Evolutionary conservation across 371 early-diverging fungal genomes (phyloP), one percentile per base, ranked within the genome.

Genomic region (Zychaea mexicana): DNA sequence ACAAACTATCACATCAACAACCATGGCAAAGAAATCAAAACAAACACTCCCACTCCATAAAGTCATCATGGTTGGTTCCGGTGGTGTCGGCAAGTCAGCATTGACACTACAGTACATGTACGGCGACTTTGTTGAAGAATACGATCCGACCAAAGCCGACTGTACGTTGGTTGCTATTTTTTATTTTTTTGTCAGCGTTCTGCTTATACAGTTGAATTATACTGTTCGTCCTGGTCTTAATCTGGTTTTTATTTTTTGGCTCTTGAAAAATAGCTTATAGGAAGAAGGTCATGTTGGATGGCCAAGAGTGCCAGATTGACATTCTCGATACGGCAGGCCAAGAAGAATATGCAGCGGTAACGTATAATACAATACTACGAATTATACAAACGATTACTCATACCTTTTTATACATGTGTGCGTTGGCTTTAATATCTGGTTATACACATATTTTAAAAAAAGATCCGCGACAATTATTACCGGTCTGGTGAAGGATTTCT

Each of bases 111-210:
- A 93, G 73, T 94, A 88, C 85, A 88, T 94, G 92, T 93, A 93
- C 63, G 92, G 92, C 60, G 93, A 95, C 80, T 95, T 95, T 81
- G 90, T 92, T 59, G 94, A 95, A 78, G 92, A 92, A 74, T 95
- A 95, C 78, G 95, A 95, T 68, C 95, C 95, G 24, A 95, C 95
- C 21, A 94, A 93, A 71, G 95, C 94, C 57, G 95, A 95, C 71
- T 77, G 77, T 77, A 69, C 19, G 21, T 38, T 5, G 26, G 3
- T 12, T 19, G 19, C 38, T 42, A 15, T 42, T 21, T 57, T n/a
- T 7, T 22, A 3, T 22, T 36, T 54, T n/a, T 5, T 22, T 46
- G 38, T 57, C 13, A 58, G 58, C 15, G 6, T 53, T 15, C 26
- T 26, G 22, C 21, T 32, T 17, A 15, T 59, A 36, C 15, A 36